phyloP scores from a whole-genome alignment of 441 rosid species.

The Macaranga tanarius region DNA sequence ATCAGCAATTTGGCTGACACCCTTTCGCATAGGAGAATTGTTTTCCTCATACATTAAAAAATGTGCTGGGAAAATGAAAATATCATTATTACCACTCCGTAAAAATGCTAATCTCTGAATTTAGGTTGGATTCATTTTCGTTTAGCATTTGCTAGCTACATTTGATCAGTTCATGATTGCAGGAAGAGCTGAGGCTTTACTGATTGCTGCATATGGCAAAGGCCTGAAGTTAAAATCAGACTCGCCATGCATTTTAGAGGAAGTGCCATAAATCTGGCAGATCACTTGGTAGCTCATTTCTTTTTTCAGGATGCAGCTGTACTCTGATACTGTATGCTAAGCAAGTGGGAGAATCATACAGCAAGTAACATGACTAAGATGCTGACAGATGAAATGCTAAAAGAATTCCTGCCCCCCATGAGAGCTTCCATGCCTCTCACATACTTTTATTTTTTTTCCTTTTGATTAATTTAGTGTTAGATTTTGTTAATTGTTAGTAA shows the following conservation, averaged over 20 bases:
- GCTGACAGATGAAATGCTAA: background rate
- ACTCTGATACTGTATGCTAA: background rate
- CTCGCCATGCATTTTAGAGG: constrained; percentile 15
- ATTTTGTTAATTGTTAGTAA: no score
- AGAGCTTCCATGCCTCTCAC: background rate
- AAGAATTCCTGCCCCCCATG: background rate
- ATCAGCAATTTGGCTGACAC: no score
- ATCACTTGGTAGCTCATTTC: background rate
- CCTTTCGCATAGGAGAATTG: no score
- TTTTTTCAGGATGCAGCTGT: background rate
- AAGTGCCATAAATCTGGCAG: constrained; percentile 17
- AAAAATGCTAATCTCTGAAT: no score
- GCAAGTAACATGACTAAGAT: background rate
- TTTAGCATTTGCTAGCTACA: background rate
- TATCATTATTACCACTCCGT: no score
- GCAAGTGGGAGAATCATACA: background rate
- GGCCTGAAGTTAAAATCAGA: constrained; percentile 41
- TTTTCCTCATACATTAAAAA: no score
- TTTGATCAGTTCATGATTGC: constrained; percentile 22
- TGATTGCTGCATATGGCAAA: constrained; percentile 77
- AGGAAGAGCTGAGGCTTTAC: constrained; percentile 85
- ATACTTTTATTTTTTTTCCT: background rate
- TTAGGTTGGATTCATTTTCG: no score
- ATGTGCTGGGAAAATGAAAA: no score
- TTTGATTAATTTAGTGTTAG: no score